Percentiles rank a stretch among this genome's conserved stretches.
Evolutionary conservation across 805 yeast species (phyloP).

Genomic region (Lipomyces lipofer): DNA sequence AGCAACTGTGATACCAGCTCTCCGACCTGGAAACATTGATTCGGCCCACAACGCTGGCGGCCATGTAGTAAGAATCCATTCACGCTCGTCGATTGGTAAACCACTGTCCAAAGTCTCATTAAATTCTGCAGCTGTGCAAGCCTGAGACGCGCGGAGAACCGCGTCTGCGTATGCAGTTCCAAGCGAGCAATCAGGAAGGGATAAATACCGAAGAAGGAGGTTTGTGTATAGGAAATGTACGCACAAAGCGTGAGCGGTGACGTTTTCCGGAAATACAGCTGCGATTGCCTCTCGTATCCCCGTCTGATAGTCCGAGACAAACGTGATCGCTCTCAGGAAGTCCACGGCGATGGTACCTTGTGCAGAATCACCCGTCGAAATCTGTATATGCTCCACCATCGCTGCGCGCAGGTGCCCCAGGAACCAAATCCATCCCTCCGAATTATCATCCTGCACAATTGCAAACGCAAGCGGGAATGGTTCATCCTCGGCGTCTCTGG

Average conservation of each 20-base stretch:
- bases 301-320: constrained; percentile 17
- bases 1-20: constrained; percentile 18
- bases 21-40: constrained; percentile 11
- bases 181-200: no score
- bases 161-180: constrained; percentile 16
- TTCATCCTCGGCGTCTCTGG: constrained; percentile 22
- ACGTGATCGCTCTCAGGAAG: constrained; percentile 7
- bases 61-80: constrained; percentile 8
- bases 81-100: constrained; percentile 5
- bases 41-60: constrained; percentile 24
- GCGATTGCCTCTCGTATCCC: constrained; percentile 12
- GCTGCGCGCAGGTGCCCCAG: constrained; percentile 11
- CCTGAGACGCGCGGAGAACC: constrained; percentile 16
- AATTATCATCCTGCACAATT: constrained; percentile 5
- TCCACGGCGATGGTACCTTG: constrained; percentile 10
- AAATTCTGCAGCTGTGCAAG: constrained; percentile 9
- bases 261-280: constrained; percentile 16
- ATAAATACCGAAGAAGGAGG: constrained; percentile 9
- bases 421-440: constrained; percentile 20
- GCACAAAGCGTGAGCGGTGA: constrained; percentile 14
- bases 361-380: not conserved
- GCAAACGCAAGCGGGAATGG: constrained; percentile 21
- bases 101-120: not conserved
- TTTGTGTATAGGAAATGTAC: constrained; percentile 15
- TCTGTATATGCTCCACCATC: constrained; percentile 9